phyloP scores from a whole-genome alignment of 768 basidiomycete species.

The Rubroboletus pulcherrimus region DNA sequence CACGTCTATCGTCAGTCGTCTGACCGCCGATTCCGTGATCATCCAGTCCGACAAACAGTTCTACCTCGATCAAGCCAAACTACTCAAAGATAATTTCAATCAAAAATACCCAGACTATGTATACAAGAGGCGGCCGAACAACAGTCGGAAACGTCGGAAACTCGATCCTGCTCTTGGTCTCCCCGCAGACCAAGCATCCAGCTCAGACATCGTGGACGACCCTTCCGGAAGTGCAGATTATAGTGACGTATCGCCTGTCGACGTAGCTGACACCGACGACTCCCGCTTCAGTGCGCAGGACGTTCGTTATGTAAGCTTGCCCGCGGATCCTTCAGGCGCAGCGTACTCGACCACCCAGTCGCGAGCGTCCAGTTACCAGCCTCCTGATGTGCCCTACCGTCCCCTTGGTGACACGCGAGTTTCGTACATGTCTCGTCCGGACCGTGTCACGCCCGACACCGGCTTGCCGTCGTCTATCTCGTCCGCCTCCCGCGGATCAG shows the following conservation, averaged over 20 bases:
- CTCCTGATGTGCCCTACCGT: conserved; percentile 23
- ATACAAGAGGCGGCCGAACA: conserved; percentile 83
- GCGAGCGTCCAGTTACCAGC: conserved; percentile 24
- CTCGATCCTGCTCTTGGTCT: conserved; percentile 31
- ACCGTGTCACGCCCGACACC: conserved; percentile 26
- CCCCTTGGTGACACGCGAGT: conserved; percentile 25
- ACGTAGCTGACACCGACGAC: conserved; percentile 27
- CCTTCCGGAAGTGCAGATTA: conserved; percentile 25
- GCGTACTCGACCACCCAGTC: conserved; percentile 13
- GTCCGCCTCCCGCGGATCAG: conserved; percentile 26
- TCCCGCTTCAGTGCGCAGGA: conserved; percentile 16
- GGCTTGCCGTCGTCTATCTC: conserved; percentile 17
- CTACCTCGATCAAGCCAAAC: conserved; percentile 83
- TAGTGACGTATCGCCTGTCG: conserved; percentile 41
- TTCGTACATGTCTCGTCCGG: conserved; percentile 28
- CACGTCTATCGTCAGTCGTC: conserved; percentile 4
- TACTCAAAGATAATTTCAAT: conserved; percentile 83
- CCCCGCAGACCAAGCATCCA: conserved; percentile 29
- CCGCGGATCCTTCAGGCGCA: conserved; percentile 19
- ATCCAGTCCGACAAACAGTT: conserved; percentile 76
- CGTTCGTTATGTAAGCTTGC: conserved; percentile 17
- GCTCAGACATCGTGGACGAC: conserved; percentile 34
- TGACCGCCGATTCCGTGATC: conserved; percentile 11
- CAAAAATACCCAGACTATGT: conserved; percentile 86
- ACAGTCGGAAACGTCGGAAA: conserved; percentile 65